Conservation (phyloP, 202 grass and related monocot species). For the Carex sylvatica region DNA sequence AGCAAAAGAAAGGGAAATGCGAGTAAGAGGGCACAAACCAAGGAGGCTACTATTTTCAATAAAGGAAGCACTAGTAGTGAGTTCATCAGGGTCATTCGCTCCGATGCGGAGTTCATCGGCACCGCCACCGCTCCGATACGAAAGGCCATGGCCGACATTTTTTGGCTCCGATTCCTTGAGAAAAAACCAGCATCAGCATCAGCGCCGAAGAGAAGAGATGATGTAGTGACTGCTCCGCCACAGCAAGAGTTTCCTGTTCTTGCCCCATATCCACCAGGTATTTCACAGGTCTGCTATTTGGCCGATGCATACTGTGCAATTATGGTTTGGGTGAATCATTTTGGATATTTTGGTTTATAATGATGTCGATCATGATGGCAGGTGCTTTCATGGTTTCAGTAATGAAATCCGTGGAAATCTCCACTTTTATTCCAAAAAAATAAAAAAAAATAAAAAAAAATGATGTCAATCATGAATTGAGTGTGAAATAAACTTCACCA, state of each 20-base stretch:
- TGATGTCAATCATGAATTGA: background rate
- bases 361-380: no score
- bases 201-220: background rate
- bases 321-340: conserved; percentile 34
- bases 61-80: conserved; percentile 21
- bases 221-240: background rate
- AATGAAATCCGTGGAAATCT: no score
- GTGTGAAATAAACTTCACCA: background rate
- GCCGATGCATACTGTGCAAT: conserved; percentile 30
- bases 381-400: no score
- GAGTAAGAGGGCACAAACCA: conserved; percentile 27
- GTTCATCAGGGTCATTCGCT: conserved; percentile 57
- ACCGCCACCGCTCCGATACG: conserved; percentile 32
- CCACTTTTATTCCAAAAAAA: no score
- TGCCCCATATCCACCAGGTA: conserved; percentile 30
- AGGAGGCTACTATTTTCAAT: conserved; percentile 11
- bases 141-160: conserved; percentile 31
- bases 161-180: conserved; percentile 89
- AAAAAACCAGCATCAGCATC: conserved; percentile 26
- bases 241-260: conserved; percentile 23
- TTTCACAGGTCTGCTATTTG: conserved; percentile 7
- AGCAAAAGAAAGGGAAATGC: background rate
- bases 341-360: conserved; percentile 34
- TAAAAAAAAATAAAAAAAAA: no score
- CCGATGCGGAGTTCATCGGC: conserved; percentile 55